Base-by-base conservation (phyloP, 768 basidiomycete genomes). In the Lyophyllum semitale region DNA sequence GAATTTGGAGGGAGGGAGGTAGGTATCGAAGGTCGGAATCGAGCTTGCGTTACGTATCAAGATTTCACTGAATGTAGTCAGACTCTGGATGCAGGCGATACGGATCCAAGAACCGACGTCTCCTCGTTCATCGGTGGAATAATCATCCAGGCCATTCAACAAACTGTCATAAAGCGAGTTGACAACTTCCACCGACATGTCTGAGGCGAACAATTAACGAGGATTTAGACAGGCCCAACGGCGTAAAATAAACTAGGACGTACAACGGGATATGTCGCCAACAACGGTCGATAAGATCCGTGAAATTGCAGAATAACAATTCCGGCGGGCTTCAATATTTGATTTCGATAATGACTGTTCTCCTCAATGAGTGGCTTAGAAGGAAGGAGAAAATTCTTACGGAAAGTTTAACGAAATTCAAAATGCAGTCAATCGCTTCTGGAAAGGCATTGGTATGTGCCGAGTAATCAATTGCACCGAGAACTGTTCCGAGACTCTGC, bases 61-160 rank as follows among this genome's bases (percentile, higher is more conserved):
- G 23, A 81, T 73, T 62, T 78, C 73, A 41, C 81, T 73, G 54
- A 85, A 71, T 8, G 75, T 71, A 17, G 83, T 77, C 52, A 95
- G 71, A 9, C 88, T 88, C 43, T 77, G 77, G 48, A 95, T 80
- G 63, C 88, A 91, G 2, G 85, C 84, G 7, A 90, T 81, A 58
- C 96, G 90, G 48, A 95, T 82, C 94, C 95, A 97, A 2, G 96
- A 98, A 38, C 96, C 96, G 33, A 99, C 89, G 66, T 99, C 97
- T 4, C 96, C 96, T 60, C 96, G 86, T 67, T 97, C 91, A 67
- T 99, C 96, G 45, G 84, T 85, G 5, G 92, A 89, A 66, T 98
- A 99, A 73, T 99, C 95, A 18, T 84, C 78, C 49, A 99, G 71
- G 3, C 93, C 95, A n/a, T 65, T 68, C n/a, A 87, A 68, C 33